Evolutionary conservation across 1,284 basidiomycete genomes (phyloP), one percentile per base, ranked within the genome.

Genomic region (Malassezia obtusa): DNA sequence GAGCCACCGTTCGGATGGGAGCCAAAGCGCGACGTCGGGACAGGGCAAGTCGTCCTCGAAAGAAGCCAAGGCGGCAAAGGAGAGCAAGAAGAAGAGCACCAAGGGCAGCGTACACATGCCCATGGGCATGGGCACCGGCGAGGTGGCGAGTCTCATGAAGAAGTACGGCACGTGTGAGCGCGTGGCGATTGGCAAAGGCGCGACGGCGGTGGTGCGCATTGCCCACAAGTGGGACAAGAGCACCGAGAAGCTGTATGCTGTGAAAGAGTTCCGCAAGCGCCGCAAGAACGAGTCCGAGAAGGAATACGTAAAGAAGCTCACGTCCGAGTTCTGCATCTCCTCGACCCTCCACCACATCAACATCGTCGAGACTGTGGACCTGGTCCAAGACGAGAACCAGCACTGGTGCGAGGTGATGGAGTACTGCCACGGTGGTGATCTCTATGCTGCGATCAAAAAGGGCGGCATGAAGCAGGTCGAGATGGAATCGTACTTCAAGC

Each of bases 401-500:
- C 85, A 90, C 71, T 98, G 92, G 92, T 98, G 92, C 74, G 92
- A 98, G 76, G 92, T 98, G 57, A 96, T 98, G 94, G 94, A 98
- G 77, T 96, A 91, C 73, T 95, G 92, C 75, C 65, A 64, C 1
- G 92, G 92, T 48, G 91, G 91, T 5, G 91, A 96, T 76, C 79
- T 96, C 31, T 96, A 96, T 72, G 90, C 89, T 22, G 90, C 90
- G 32, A 96, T 96, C 79, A 95, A 95, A 80, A 89, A 88, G 74
- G 92, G 91, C 70, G 83, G 87, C 62, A 94, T 98, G 89, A 85
- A 84, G 15, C 84, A 87, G 17, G 84, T 82, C 71, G 90, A 94
- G 76, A 89, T 95, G 63, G 91, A 96, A 75, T 94, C 89, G 75
- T 91, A 87, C 75, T 96, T 98, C 81, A 94, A 89, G 79, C 94